Conservation (phyloP, 1,284 basidiomycete species). For the Cryptococcus sp. region DNA sequence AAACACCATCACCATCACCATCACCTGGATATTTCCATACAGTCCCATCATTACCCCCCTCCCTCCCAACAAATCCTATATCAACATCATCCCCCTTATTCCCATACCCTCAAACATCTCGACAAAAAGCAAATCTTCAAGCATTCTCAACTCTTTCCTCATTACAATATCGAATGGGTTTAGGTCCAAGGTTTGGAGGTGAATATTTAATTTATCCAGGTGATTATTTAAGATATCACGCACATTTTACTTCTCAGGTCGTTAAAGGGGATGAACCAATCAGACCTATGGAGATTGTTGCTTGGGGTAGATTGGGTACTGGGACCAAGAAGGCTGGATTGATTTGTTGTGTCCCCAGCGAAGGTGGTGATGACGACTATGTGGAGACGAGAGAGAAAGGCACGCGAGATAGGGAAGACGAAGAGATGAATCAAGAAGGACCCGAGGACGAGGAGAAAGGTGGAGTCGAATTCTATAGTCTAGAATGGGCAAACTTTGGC, state of each 20-base stretch:
- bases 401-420: conserved; percentile 1
- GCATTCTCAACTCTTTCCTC: conserved; percentile 30
- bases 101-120: conserved; percentile 24
- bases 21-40: conserved; percentile 23
- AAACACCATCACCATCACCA: too few relatives aligned
- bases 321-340: conserved; percentile 97
- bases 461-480: conserved; percentile 68
- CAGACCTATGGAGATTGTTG: conserved; percentile 85
- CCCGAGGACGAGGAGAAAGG: conserved; percentile 39
- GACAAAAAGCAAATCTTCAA: conserved; percentile 29
- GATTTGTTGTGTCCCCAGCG: conserved; percentile 57
- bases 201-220: conserved; percentile 96
- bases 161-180: conserved; percentile 52
- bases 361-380: not conserved
- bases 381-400: not conserved
- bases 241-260: conserved; percentile 87
- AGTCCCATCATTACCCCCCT: conserved; percentile 18
- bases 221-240: conserved; percentile 93
- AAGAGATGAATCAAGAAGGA: not conserved
- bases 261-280: conserved; percentile 60
- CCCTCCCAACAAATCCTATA: conserved; percentile 18
- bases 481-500: conserved; percentile 91
- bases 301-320: conserved; percentile 90
- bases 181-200: conserved; percentile 74
- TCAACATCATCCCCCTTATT: conserved; percentile 21